A percentile compares a stretch with the other conserved stretches of the same genome.
These are phyloP conservation scores for Colletotrichum sp. DNA, from an alignment of 2,329 filamentous ascomycete genomes.

Conservation along the genomic window DNA sequence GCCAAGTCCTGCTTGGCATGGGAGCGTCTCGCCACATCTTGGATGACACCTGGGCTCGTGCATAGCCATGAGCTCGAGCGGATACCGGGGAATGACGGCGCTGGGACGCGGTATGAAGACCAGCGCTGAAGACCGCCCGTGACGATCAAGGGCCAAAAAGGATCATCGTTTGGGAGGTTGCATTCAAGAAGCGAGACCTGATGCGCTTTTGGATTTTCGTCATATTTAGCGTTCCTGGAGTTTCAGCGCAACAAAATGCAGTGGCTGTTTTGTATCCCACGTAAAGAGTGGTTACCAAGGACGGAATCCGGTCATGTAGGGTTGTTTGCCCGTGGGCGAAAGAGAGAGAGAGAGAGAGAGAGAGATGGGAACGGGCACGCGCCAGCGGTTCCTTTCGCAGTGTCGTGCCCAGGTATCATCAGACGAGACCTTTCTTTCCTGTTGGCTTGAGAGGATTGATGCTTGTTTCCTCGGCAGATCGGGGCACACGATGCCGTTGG, in stretches of 20 bases:
- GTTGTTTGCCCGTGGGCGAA: background rate
- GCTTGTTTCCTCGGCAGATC: background rate
- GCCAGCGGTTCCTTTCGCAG: background rate
- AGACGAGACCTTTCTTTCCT: background rate
- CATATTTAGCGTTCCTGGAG: background rate
- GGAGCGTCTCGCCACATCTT: background rate
- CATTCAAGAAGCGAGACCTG: background rate
- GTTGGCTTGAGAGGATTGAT: background rate
- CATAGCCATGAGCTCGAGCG: background rate
- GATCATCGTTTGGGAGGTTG: background rate
- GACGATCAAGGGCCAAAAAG: background rate
- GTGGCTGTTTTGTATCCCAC: background rate
- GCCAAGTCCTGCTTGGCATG: constrained; percentile 1
- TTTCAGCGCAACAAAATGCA: background rate
- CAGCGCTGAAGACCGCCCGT: constrained; percentile 2
- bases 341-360: background rate
- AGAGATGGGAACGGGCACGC: background rate
- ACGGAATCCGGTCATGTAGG: background rate
- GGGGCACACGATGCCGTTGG: background rate
- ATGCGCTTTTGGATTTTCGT: background rate
- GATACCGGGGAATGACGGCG: background rate
- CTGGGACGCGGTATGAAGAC: background rate
- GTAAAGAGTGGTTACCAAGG: background rate
- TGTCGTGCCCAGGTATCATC: background rate
- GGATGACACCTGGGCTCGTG: background rate